Evolutionary conservation across 805 yeast genomes (phyloP).

Genomic region (Aciculoconidium aculeatum): DNA sequence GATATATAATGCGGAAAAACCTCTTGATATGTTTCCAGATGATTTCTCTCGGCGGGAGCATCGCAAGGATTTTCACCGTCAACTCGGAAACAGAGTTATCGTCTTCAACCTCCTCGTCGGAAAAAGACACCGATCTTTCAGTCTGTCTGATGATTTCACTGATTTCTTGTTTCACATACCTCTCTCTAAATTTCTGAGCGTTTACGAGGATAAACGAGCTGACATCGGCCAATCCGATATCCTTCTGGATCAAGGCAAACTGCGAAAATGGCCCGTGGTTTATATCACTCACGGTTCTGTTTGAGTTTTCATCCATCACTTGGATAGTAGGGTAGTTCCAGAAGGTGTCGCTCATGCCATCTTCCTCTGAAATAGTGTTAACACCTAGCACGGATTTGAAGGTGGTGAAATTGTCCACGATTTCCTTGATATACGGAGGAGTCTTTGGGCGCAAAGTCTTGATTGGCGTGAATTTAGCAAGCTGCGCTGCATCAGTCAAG

Average conservation of each 20-base stretch:
- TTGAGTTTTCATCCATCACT: slow-evolving; percentile 6
- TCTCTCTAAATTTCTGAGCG: neutral
- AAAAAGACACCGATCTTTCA: slow-evolving; percentile 12
- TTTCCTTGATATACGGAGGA: neutral
- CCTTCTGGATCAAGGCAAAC: slow-evolving; percentile 11
- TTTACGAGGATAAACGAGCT: slow-evolving; percentile 11
- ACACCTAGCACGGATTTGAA: slow-evolving; percentile 10
- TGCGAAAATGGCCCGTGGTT: slow-evolving; percentile 15
- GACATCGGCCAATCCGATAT: slow-evolving; percentile 11
- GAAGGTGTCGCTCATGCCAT: slow-evolving; percentile 5
- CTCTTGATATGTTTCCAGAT: slow-evolving; percentile 11
- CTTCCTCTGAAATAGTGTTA: slow-evolving; percentile 8
- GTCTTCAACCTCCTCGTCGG: slow-evolving; percentile 2
- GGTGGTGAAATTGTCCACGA: slow-evolving; percentile 4
- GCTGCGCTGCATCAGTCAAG: slow-evolving; percentile 1
- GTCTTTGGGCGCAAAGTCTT: slow-evolving; percentile 1
- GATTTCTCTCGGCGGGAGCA: slow-evolving; percentile 10
- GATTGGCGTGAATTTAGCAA: slow-evolving; percentile 2
- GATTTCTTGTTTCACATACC: too few species aligned
- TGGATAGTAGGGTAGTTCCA: slow-evolving; percentile 8
- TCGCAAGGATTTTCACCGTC: slow-evolving; percentile 4
- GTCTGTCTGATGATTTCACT: slow-evolving; percentile 6
- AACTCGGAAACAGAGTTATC: slow-evolving; percentile 8
- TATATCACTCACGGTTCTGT: slow-evolving; percentile 5
- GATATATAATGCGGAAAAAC: slow-evolving; percentile 13